Percentiles rank a stretch among this genome's conserved stretches.
These are phyloP conservation scores for Epichloe glyceriae DNA, from an alignment of 2,329 filamentous ascomycete species.

Conservation along the genomic window DNA sequence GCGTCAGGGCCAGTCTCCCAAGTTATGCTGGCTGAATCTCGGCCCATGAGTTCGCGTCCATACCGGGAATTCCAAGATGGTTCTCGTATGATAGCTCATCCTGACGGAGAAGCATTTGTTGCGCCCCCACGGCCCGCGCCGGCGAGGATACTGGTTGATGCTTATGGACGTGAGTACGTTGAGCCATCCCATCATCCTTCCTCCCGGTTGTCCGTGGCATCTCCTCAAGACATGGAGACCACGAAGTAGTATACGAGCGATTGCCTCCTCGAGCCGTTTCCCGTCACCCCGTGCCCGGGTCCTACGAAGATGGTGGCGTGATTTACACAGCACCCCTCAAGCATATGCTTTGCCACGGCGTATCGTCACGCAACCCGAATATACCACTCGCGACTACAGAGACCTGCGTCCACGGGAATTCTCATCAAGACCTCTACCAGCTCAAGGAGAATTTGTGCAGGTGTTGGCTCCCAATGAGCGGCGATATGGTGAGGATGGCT, in stretches of 20 bases:
- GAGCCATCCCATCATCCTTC: slow-evolving; percentile 34
- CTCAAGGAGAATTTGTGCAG: slow-evolving; percentile 33
- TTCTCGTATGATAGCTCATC: slow-evolving; percentile 34
- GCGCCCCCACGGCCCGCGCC: slow-evolving; percentile 38
- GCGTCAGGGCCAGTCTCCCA: slow-evolving; percentile 29
- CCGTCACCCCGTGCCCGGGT: slow-evolving; percentile 32
- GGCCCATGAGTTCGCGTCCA: slow-evolving; percentile 28
- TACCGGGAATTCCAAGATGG: slow-evolving; percentile 31
- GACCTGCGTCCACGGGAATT: slow-evolving; percentile 46
- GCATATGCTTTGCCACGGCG: slow-evolving; percentile 36
- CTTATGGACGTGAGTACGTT: slow-evolving; percentile 68
- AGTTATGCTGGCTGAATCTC: slow-evolving; percentile 26
- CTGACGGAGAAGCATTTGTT: slow-evolving; percentile 38
- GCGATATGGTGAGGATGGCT: slow-evolving; percentile 32
- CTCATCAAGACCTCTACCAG: slow-evolving; percentile 34
- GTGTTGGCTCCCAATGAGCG: slow-evolving; percentile 30
- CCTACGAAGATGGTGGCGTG: slow-evolving; percentile 35
- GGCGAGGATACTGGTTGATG: slow-evolving; percentile 65
- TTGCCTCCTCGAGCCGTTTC: slow-evolving; percentile 37
- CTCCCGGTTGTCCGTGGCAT: slow-evolving; percentile 40
- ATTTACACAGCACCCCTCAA: slow-evolving; percentile 41
- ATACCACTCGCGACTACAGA: slow-evolving; percentile 35
- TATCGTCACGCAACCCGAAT: slow-evolving; percentile 51
- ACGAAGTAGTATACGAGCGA: slow-evolving; percentile 54
- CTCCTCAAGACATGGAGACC: slow-evolving; percentile 30